These are phyloP conservation scores for Trichoderma virens DNA, from an alignment of 495 filamentous ascomycete species.

Conservation along the genomic window DNA sequence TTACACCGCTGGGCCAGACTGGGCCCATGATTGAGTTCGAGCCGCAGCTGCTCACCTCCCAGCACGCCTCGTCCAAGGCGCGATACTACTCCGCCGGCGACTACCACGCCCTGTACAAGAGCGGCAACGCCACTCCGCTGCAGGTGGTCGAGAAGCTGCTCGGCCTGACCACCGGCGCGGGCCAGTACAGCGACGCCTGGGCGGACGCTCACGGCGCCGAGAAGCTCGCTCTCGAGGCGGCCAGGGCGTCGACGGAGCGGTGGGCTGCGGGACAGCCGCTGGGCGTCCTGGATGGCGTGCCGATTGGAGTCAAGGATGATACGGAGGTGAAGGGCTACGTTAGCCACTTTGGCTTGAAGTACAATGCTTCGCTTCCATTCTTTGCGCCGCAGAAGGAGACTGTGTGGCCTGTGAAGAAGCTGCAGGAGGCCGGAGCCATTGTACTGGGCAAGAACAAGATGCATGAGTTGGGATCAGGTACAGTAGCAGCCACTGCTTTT, in stretches of 20 bases:
- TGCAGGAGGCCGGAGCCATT: slow-evolving; percentile 71
- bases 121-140: slow-evolving; percentile 60
- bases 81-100: slow-evolving; percentile 65
- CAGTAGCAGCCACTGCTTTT: slow-evolving; percentile 30
- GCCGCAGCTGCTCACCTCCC: slow-evolving; percentile 25
- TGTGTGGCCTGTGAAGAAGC: slow-evolving; percentile 67
- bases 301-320: slow-evolving; percentile 84
- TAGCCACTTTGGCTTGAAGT: slow-evolving; percentile 47
- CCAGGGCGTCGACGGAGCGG: slow-evolving; percentile 60
- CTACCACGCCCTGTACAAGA: slow-evolving; percentile 65
- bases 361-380: slow-evolving; percentile 28
- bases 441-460: slow-evolving; percentile 82
- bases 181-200: slow-evolving; percentile 64
- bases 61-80: slow-evolving; percentile 25
- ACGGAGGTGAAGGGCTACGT: slow-evolving; percentile 67
- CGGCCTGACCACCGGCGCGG: slow-evolving; percentile 57
- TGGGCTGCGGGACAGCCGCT: slow-evolving; percentile 57
- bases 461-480: slow-evolving; percentile 72
- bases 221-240: slow-evolving; percentile 56
- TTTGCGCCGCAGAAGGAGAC: slow-evolving; percentile 27
- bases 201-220: slow-evolving; percentile 44
- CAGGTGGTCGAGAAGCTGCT: slow-evolving; percentile 63
- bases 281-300: slow-evolving; percentile 72
- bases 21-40: slow-evolving; percentile 24
- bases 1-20: slow-evolving; percentile 52